These are phyloP conservation scores for Fragaria vesca DNA, from an alignment of 306 rosid species.

Conservation along the genomic window DNA sequence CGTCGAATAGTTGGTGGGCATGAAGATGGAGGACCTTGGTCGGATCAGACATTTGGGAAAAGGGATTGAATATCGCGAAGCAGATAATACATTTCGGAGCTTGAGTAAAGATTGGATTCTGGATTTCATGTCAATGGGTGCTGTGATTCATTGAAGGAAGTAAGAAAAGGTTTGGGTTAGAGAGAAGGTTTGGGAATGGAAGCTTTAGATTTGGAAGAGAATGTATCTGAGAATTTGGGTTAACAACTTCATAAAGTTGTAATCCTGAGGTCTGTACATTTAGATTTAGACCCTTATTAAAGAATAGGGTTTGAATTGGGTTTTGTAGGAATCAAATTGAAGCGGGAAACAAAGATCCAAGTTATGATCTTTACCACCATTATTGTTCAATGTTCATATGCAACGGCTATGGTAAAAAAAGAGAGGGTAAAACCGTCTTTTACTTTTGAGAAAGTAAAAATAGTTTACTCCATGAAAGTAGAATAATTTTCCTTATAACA, in stretches of 20 bases:
- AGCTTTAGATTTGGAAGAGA: background rate
- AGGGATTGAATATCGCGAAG: conserved; percentile 20
- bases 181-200: background rate
- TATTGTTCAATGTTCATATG: too few relatives aligned
- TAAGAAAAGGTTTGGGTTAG: background rate
- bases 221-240: background rate
- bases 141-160: background rate
- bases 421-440: too few relatives aligned
- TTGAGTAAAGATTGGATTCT: conserved; percentile 25
- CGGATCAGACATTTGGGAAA: background rate
- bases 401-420: too few relatives aligned
- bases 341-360: too few relatives aligned
- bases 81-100: conserved; percentile 31
- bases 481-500: conserved; percentile 6
- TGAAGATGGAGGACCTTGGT: conserved; percentile 24
- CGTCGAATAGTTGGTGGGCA: conserved; percentile 55
- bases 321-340: too few relatives aligned
- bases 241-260: background rate
- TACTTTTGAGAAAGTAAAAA: too few relatives aligned
- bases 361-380: too few relatives aligned
- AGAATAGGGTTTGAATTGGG: too few relatives aligned
- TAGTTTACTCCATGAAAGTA: too few relatives aligned
- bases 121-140: conserved; percentile 25
- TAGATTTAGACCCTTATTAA: too few relatives aligned
- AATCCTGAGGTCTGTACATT: background rate